phyloP scores from a whole-genome alignment of 768 basidiomycete species.

The Galerina marginata region DNA sequence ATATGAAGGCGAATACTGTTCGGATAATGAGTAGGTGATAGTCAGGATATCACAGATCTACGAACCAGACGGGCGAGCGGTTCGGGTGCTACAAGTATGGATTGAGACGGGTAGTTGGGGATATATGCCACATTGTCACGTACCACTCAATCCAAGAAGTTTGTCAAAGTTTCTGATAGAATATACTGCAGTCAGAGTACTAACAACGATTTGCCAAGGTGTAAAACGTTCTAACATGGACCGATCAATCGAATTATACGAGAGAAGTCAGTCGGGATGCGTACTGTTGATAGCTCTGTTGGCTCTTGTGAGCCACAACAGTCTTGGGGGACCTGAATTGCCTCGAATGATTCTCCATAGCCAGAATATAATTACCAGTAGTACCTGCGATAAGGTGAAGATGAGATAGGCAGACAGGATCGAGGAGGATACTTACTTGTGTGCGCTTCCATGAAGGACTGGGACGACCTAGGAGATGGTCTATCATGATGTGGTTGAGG shows the following conservation, averaged over 20 bases:
- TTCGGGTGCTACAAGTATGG: conserved; percentile 73
- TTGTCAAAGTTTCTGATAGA: conserved; percentile 84
- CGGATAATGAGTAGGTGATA: conserved; percentile 7
- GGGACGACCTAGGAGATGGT: conserved; percentile 89
- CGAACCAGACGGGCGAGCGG: conserved; percentile 86
- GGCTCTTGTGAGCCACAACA: conserved; percentile 64
- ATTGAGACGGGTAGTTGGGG: conserved; percentile 4
- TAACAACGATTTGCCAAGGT: conserved; percentile 95
- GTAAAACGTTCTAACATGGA: conserved; percentile 71
- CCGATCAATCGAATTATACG: not conserved
- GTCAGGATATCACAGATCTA: conserved; percentile 12
- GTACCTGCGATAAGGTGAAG: conserved; percentile 58
- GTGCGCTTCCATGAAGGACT: conserved; percentile 89
- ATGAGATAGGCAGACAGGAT: not conserved
- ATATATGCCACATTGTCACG: conserved; percentile 28
- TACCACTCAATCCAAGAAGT: conserved; percentile 82
- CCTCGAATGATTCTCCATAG: conserved; percentile 77
- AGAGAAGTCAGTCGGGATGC: not conserved
- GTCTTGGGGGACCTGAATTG: conserved; percentile 62
- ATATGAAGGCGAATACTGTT: conserved; percentile 88
- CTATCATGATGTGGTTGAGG: conserved; percentile 70
- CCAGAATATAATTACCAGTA: conserved; percentile 93
- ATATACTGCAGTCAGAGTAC: conserved; percentile 85
- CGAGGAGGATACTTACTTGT: conserved; percentile 54
- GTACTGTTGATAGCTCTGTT: conserved; percentile 68